Percentiles rank a stretch among this genome's conserved stretches.
phyloP scores from a whole-genome alignment of 1,139 yeast genomes.

The Oligophagozyma castellii region DNA sequence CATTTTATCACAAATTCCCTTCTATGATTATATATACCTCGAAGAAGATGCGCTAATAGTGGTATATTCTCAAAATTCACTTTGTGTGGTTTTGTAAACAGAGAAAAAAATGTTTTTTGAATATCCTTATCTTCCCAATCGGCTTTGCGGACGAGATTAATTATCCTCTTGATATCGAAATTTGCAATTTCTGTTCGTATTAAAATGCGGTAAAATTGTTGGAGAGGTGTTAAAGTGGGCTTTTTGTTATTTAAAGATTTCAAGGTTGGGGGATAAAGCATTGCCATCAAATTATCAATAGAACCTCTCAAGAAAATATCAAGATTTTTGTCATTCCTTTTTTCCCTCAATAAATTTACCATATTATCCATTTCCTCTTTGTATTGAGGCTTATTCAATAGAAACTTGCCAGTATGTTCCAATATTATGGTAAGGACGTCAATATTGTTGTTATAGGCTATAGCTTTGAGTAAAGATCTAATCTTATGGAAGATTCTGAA shows the following conservation, averaged over 20 bases:
- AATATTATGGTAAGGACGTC: conserved; percentile 55
- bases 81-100: conserved; percentile 50
- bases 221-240: conserved; percentile 28
- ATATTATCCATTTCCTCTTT: conserved; percentile 47
- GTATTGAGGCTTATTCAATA: conserved; percentile 50
- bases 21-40: conserved; percentile 27
- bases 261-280: conserved; percentile 47
- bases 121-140: conserved; percentile 36
- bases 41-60: conserved; percentile 37
- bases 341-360: conserved; percentile 41
- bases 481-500: conserved; percentile 63
- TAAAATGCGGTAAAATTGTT: conserved; percentile 38
- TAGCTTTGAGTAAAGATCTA: conserved; percentile 38
- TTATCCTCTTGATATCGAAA: conserved; percentile 27
- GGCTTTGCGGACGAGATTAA: conserved; percentile 31
- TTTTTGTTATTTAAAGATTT: conserved; percentile 18
- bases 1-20: conserved; percentile 32
- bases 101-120: conserved; percentile 30
- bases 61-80: conserved; percentile 44
- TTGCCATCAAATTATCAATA: conserved; percentile 43
- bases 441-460: conserved; percentile 44
- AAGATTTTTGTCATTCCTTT: conserved; percentile 38
- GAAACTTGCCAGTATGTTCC: conserved; percentile 61
- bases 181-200: conserved; percentile 37
- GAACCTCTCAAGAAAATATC: conserved; percentile 45